Evolutionary conservation across 805 yeast species (phyloP).

Genomic region (Candida nemodendra): DNA sequence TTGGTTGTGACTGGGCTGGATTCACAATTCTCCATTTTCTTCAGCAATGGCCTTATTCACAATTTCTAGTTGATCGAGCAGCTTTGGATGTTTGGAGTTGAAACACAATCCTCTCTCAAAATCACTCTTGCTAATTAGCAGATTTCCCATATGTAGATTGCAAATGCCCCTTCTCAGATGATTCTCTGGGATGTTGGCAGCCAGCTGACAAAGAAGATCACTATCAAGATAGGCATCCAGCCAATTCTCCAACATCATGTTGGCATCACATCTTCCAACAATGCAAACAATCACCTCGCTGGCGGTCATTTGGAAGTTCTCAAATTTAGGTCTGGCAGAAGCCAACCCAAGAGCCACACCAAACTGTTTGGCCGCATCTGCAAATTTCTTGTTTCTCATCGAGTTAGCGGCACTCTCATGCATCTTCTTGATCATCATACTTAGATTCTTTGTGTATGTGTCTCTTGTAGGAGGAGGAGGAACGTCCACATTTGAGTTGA

Average conservation of each 20-base stretch:
- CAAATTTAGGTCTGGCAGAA: slow-evolving; percentile 67
- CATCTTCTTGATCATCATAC: slow-evolving; percentile 61
- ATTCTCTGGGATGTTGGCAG: slow-evolving; percentile 63
- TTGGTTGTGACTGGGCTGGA: too few relatives aligned
- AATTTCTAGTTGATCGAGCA: slow-evolving; percentile 46
- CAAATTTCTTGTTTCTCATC: slow-evolving; percentile 52
- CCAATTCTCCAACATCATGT: slow-evolving; percentile 52
- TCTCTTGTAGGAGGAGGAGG: slow-evolving; percentile 56
- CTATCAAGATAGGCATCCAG: slow-evolving; percentile 67
- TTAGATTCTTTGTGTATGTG: slow-evolving; percentile 51
- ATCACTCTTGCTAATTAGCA: slow-evolving; percentile 59
- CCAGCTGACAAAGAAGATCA: slow-evolving; percentile 60
- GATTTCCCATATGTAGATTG: slow-evolving; percentile 57
- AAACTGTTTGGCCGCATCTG: slow-evolving; percentile 64
- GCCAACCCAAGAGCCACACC: slow-evolving; percentile 67
- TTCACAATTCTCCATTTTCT: slow-evolving; percentile 53
- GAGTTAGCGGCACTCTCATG: slow-evolving; percentile 62
- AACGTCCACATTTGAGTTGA: slow-evolving; percentile 45
- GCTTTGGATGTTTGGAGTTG: slow-evolving; percentile 49
- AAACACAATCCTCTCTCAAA: slow-evolving; percentile 75
- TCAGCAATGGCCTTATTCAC: slow-evolving; percentile 48
- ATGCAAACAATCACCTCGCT: slow-evolving; percentile 66
- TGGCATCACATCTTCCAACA: slow-evolving; percentile 71
- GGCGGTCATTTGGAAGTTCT: slow-evolving; percentile 67
- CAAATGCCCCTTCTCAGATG: slow-evolving; percentile 71